phyloP scores from a whole-genome alignment of 2,329 filamentous ascomycete species.

The Aspergillus sp. region DNA sequence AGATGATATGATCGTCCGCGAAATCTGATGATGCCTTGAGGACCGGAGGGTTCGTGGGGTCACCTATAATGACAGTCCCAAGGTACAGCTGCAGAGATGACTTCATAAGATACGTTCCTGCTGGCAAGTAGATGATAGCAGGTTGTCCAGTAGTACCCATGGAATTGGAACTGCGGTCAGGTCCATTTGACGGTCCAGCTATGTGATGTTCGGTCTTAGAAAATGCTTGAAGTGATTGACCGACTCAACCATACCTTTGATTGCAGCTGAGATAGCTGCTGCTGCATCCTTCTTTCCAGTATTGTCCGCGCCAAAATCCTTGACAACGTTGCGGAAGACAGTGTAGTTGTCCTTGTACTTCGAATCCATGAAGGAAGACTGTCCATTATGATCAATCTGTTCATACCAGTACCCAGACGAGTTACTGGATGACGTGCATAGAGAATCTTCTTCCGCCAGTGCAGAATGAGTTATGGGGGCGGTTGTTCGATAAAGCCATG shows the following conservation, averaged over 20 bases:
- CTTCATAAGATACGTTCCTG: conserved; percentile 32
- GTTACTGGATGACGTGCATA: conserved; percentile 9
- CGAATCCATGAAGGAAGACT: conserved; percentile 30
- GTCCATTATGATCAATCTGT: conserved; percentile 30
- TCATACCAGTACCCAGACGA: conserved; percentile 32
- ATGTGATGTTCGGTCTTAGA: neutral
- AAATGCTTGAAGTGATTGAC: neutral
- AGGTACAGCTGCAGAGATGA: conserved; percentile 30
- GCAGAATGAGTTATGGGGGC: conserved; percentile 14
- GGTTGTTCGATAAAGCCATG: conserved; percentile 18
- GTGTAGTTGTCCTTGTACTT: conserved; percentile 32
- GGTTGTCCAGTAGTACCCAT: conserved; percentile 36
- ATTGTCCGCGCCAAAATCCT: conserved; percentile 37
- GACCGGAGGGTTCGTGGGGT: conserved; percentile 48
- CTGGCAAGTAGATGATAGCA: conserved; percentile 34
- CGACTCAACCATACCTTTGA: conserved; percentile 24
- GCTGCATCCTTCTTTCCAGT: conserved; percentile 34
- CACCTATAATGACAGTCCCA: conserved; percentile 42
- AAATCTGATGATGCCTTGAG: conserved; percentile 57
- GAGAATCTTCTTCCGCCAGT: neutral
- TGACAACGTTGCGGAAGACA: conserved; percentile 42
- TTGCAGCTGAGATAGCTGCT: conserved; percentile 32
- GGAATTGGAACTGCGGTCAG: conserved; percentile 26
- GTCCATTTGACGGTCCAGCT: conserved; percentile 30
- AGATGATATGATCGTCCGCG: conserved; percentile 57